phyloP scores from a whole-genome alignment of 306 rosid genomes.

The Rosa multiflora region DNA sequence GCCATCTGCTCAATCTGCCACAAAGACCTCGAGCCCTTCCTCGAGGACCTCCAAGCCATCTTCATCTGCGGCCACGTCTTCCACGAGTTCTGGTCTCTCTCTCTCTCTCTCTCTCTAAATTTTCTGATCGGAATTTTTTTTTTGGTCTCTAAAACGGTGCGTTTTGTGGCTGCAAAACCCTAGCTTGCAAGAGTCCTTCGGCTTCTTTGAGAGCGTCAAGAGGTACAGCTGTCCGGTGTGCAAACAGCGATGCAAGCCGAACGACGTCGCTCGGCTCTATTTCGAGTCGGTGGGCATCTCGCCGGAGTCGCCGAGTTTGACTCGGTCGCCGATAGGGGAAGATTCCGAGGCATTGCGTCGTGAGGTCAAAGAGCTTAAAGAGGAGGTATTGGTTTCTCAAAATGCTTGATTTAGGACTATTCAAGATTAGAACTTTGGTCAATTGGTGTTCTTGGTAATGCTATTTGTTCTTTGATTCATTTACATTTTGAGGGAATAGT shows the following conservation, averaged over 20 bases:
- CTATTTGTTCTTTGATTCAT: neutral
- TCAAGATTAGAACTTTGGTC: neutral
- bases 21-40: constrained; percentile 71
- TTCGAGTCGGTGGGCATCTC: constrained; percentile 53
- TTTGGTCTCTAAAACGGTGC: neutral
- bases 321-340: constrained; percentile 28
- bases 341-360: constrained; percentile 53
- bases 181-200: constrained; percentile 92
- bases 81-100: constrained; percentile 81
- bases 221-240: constrained; percentile 80
- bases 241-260: constrained; percentile 61
- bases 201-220: constrained; percentile 64
- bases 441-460: neutral
- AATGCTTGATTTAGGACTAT: neutral
- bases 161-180: constrained; percentile 17
- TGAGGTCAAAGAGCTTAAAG: constrained; percentile 52
- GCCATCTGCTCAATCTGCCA: constrained; percentile 89
- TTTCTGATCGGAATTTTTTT: neutral
- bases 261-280: constrained; percentile 68
- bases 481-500: neutral
- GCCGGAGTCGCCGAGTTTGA: constrained; percentile 18
- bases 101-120: neutral
- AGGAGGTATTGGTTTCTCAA: constrained; percentile 48
- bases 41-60: constrained; percentile 79
- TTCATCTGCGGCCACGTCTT: constrained; percentile 90